Conservation (phyloP, 495 filamentous ascomycete species). For the Jackrogersella minutella region DNA sequence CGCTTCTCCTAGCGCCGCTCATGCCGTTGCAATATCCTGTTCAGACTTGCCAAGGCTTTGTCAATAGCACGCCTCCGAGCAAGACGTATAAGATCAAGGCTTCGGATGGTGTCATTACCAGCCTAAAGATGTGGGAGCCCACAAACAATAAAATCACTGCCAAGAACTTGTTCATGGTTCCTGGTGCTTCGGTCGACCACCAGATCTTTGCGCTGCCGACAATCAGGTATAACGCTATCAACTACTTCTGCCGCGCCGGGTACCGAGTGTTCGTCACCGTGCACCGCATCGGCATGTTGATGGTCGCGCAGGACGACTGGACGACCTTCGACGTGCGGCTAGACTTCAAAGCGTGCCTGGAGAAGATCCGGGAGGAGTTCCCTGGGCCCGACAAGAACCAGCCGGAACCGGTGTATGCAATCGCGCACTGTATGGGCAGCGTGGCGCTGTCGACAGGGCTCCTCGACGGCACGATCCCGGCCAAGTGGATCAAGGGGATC, state of each 20-base stretch:
- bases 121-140: slow-evolving; percentile 64
- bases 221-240: slow-evolving; percentile 69
- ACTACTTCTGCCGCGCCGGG: slow-evolving; percentile 68
- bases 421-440: slow-evolving; percentile 73
- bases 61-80: slow-evolving; percentile 56
- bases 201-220: slow-evolving; percentile 71
- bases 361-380: slow-evolving; percentile 56
- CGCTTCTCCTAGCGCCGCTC: slow-evolving; percentile 65
- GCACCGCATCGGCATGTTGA: slow-evolving; percentile 67
- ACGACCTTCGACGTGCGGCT: slow-evolving; percentile 70
- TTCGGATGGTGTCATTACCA: slow-evolving; percentile 61
- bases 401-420: slow-evolving; percentile 61
- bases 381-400: slow-evolving; percentile 7
- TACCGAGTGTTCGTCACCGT: slow-evolving; percentile 66
- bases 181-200: slow-evolving; percentile 69
- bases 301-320: slow-evolving; percentile 59
- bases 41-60: slow-evolving; percentile 55
- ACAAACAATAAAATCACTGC: slow-evolving; percentile 45
- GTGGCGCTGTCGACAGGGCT: slow-evolving; percentile 67
- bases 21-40: slow-evolving; percentile 62
- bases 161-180: slow-evolving; percentile 66
- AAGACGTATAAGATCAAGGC: slow-evolving; percentile 53
- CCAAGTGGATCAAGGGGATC: slow-evolving; percentile 66
- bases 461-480: slow-evolving; percentile 69
- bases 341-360: slow-evolving; percentile 66